These are phyloP conservation scores for Colletotrichum falcatum DNA, from an alignment of 2,329 filamentous ascomycete genomes.

Conservation along the genomic window DNA sequence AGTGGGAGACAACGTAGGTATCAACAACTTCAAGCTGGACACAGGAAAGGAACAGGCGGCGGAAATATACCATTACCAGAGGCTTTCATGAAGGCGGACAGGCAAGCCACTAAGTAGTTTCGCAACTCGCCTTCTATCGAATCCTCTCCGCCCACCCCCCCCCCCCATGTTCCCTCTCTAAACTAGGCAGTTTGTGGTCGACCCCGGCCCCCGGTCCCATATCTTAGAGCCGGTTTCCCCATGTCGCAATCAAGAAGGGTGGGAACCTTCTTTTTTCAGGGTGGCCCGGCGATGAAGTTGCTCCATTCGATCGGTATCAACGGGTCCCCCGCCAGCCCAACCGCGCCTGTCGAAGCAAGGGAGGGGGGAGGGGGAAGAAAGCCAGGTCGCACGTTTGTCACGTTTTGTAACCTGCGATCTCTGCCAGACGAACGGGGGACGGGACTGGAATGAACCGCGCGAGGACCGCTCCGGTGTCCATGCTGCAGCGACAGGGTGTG, in stretches of 20 bases:
- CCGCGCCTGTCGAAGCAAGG: background rate
- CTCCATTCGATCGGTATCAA: background rate
- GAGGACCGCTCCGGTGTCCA: background rate
- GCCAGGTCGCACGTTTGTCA: background rate
- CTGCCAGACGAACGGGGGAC: background rate
- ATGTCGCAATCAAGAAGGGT: constrained; percentile 30
- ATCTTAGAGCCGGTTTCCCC: constrained; percentile 22
- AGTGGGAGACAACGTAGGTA: constrained; percentile 20
- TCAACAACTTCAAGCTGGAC: constrained; percentile 35
- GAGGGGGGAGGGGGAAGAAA: background rate
- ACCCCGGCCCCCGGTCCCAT: constrained; percentile 15
- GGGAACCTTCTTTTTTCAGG: background rate
- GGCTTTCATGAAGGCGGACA: constrained; percentile 11
- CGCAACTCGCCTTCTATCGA: constrained; percentile 21
- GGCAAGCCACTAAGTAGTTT: constrained; percentile 38
- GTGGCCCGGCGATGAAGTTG: background rate
- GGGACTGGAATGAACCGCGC: background rate
- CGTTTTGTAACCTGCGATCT: background rate
- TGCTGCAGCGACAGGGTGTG: background rate
- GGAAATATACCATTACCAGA: background rate
- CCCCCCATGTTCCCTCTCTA: background rate
- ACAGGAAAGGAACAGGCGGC: background rate
- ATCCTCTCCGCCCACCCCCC: constrained; percentile 23
- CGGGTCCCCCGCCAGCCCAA: background rate
- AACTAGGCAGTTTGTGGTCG: background rate